Evolutionary conservation across 805 yeast species (phyloP).

Genomic region (Helenozyma baotianmanensis): DNA sequence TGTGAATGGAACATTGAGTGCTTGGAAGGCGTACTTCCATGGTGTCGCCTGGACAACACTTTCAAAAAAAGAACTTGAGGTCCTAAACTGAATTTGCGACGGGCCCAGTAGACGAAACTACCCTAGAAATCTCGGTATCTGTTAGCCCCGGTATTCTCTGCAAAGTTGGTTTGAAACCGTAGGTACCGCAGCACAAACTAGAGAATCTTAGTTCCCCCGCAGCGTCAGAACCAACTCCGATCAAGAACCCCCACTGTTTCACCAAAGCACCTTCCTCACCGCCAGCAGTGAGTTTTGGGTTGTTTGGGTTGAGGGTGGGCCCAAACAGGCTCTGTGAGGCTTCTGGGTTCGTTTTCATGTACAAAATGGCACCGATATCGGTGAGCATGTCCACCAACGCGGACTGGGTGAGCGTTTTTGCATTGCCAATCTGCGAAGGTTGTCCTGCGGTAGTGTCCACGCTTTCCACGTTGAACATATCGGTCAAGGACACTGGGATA

Average conservation of each 20-base stretch:
- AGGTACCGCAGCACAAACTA: background rate
- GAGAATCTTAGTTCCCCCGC: slow-evolving; percentile 1
- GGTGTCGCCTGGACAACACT: slow-evolving; percentile 34
- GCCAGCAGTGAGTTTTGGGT: background rate
- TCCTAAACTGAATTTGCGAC: too few species aligned
- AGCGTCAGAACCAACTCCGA: slow-evolving; percentile 1
- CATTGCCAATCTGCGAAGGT: slow-evolving; percentile 36
- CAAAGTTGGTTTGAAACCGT: background rate
- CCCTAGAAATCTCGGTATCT: background rate
- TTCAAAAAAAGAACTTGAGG: slow-evolving; percentile 32
- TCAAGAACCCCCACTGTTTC: background rate
- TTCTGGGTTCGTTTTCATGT: slow-evolving; percentile 1
- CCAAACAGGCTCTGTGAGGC: background rate
- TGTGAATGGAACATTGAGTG: background rate
- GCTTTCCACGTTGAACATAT: slow-evolving; percentile 42
- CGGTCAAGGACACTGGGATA: slow-evolving; percentile 31
- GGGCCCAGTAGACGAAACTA: too few species aligned
- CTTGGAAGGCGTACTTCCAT: slow-evolving; percentile 43
- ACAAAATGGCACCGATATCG: background rate
- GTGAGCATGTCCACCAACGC: slow-evolving; percentile 3
- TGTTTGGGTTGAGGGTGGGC: background rate
- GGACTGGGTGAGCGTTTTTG: slow-evolving; percentile 24
- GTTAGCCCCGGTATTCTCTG: background rate
- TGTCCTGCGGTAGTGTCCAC: slow-evolving; percentile 32
- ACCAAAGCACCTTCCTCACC: slow-evolving; percentile 1